These are phyloP conservation scores for Hibiscus trionum DNA, from an alignment of 345 rosid genomes.

Conservation along the genomic window DNA sequence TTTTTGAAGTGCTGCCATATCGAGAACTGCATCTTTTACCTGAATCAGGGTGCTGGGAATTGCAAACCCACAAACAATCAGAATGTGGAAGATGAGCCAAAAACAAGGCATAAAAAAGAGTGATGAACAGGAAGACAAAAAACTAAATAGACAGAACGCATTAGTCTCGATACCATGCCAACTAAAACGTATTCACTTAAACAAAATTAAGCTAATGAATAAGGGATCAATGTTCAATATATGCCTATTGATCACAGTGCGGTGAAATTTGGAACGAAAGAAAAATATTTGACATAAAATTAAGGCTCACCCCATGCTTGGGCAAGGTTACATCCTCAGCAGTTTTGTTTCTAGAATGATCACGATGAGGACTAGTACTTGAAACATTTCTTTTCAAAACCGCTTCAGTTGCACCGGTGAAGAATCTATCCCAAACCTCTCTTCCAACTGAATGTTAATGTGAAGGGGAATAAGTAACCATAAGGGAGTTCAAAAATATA, in stretches of 20 bases:
- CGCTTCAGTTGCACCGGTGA: slow-evolving; percentile 59
- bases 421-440: slow-evolving; percentile 53
- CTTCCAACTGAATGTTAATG: slow-evolving; percentile 32
- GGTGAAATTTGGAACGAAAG: background rate
- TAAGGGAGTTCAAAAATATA: background rate
- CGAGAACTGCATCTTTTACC: slow-evolving; percentile 49
- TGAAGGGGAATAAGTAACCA: slow-evolving; percentile 1
- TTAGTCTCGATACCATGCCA: background rate
- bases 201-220: background rate
- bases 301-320: slow-evolving; percentile 41
- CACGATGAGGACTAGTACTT: slow-evolving; percentile 32
- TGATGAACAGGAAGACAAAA: background rate
- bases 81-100: background rate
- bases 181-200: background rate
- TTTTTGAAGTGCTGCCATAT: slow-evolving; percentile 59
- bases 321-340: slow-evolving; percentile 49
- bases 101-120: no score
- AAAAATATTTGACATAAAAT: background rate
- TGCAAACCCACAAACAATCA: background rate
- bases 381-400: slow-evolving; percentile 54
- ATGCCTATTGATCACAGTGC: background rate
- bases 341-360: slow-evolving; percentile 44
- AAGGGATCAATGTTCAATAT: background rate
- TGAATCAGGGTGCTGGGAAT: slow-evolving; percentile 44
- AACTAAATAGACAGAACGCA: background rate